Evolutionary conservation across 495 filamentous ascomycete species (phyloP).

Genomic region (Penicillium samsonianum): DNA sequence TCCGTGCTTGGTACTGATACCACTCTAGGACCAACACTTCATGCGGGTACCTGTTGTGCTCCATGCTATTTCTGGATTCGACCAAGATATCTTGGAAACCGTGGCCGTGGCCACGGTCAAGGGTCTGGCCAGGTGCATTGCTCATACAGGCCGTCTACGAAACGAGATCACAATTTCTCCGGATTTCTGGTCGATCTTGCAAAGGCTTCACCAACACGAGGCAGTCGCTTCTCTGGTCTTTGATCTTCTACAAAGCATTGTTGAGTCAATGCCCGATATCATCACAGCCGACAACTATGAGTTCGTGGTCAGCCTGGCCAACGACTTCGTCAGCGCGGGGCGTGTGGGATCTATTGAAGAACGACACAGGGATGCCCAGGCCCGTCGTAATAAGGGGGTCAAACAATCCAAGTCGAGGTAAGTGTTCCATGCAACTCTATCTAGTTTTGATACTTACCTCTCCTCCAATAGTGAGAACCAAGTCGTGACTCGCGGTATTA

Average conservation of each 20-base stretch:
- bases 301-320: constrained; percentile 75
- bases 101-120: constrained; percentile 73
- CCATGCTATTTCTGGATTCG: constrained; percentile 86
- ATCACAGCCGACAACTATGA: constrained; percentile 97
- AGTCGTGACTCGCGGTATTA: constrained; percentile 73
- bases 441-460: constrained; percentile 17
- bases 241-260: constrained; percentile 73
- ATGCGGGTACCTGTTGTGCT: constrained; percentile 90
- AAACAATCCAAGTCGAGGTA: constrained; percentile 63
- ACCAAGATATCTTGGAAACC: constrained; percentile 72
- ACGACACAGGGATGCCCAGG: constrained; percentile 67
- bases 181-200: constrained; percentile 94
- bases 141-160: constrained; percentile 70
- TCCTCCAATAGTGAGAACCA: constrained; percentile 61
- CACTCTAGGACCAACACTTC: constrained; percentile 77
- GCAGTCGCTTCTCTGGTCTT: constrained; percentile 78
- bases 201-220: constrained; percentile 64
- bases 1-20: constrained; percentile 31
- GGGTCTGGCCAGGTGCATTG: constrained; percentile 77
- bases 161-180: constrained; percentile 94
- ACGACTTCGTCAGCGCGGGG: constrained; percentile 85
- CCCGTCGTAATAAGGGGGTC: constrained; percentile 52
- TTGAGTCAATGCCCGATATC: constrained; percentile 65
- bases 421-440: constrained; percentile 24
- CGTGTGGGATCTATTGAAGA: constrained; percentile 78